Conservation (phyloP, 305 asterid genomes). For the Rubia balearica region DNA sequence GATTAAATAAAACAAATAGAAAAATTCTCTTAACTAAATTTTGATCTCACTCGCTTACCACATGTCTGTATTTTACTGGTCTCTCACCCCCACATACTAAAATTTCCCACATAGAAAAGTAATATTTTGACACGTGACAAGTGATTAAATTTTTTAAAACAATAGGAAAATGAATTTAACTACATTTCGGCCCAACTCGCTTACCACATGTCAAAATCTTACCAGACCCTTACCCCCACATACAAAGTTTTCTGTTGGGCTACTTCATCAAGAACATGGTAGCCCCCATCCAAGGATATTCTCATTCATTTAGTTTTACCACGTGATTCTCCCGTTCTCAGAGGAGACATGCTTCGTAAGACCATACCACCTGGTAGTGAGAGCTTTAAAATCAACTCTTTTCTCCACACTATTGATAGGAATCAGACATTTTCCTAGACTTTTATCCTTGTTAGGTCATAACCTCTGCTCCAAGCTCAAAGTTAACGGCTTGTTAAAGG, state of each 20-base stretch:
- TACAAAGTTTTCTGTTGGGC: slow-evolving; percentile 26
- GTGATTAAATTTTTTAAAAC: too few species aligned
- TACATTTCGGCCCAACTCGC: too few species aligned
- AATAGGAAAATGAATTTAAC: too few species aligned
- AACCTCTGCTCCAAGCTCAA: slow-evolving; percentile 53
- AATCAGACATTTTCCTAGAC: slow-evolving; percentile 53
- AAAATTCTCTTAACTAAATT: too few species aligned
- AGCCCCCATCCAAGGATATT: slow-evolving; percentile 70
- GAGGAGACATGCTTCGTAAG: slow-evolving; percentile 47
- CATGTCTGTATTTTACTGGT: too few species aligned
- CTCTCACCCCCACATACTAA: too few species aligned
- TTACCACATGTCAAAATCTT: too few species aligned
- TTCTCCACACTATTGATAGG: slow-evolving; percentile 53
- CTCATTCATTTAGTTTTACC: slow-evolving; percentile 42
- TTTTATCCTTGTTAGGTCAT: slow-evolving; percentile 51
- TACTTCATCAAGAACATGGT: slow-evolving; percentile 89
- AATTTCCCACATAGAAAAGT: too few species aligned
- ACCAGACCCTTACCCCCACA: too few species aligned
- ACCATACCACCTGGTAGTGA: slow-evolving; percentile 54
- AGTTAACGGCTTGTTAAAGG: slow-evolving; percentile 66
- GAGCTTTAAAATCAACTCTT: slow-evolving; percentile 54
- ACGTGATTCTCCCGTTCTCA: slow-evolving; percentile 43
- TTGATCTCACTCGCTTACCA: too few species aligned
- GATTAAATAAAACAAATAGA: too few species aligned
- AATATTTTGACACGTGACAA: too few species aligned